A percentile compares a stretch with the other conserved stretches of the same genome.
These are phyloP conservation scores for Malus sieversii DNA, from an alignment of 306 rosid species.

Conservation along the genomic window DNA sequence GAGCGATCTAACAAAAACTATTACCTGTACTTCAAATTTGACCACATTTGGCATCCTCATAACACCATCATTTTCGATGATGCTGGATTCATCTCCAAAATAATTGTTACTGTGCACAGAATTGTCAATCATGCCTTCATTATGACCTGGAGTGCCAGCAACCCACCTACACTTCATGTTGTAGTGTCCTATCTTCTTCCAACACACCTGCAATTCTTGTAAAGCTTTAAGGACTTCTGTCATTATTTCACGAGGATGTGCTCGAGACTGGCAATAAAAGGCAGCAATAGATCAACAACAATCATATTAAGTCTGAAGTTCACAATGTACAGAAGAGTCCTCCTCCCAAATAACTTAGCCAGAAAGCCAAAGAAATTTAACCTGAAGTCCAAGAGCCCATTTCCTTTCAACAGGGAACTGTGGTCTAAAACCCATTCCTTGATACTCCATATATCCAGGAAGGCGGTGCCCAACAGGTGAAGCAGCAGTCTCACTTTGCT, in stretches of 20 bases:
- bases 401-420: slow-evolving; percentile 78
- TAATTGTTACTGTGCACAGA: slow-evolving; percentile 41
- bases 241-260: slow-evolving; percentile 95
- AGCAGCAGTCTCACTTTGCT: slow-evolving; percentile 43
- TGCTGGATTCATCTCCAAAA: slow-evolving; percentile 50
- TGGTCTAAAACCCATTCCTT: slow-evolving; percentile 50
- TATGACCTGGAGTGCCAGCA: slow-evolving; percentile 41
- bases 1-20: not conserved
- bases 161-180: slow-evolving; percentile 94
- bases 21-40: slow-evolving; percentile 95
- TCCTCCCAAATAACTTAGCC: not conserved
- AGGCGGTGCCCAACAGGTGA: slow-evolving; percentile 66
- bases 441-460: slow-evolving; percentile 61
- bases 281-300: slow-evolving; percentile 16
- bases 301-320: not conserved
- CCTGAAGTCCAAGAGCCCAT: slow-evolving; percentile 99
- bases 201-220: slow-evolving; percentile 75
- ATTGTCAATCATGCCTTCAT: slow-evolving; percentile 60
- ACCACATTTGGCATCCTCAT: slow-evolving; percentile 53
- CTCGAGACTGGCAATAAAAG: slow-evolving; percentile 56
- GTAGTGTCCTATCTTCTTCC: slow-evolving; percentile 97
- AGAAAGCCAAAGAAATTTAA: slow-evolving; percentile 20
- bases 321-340: not conserved
- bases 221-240: slow-evolving; percentile 85
- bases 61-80: slow-evolving; percentile 49